Conservation (phyloP, 352 stramenopile genomes). For the Globisporangium parvum region DNA sequence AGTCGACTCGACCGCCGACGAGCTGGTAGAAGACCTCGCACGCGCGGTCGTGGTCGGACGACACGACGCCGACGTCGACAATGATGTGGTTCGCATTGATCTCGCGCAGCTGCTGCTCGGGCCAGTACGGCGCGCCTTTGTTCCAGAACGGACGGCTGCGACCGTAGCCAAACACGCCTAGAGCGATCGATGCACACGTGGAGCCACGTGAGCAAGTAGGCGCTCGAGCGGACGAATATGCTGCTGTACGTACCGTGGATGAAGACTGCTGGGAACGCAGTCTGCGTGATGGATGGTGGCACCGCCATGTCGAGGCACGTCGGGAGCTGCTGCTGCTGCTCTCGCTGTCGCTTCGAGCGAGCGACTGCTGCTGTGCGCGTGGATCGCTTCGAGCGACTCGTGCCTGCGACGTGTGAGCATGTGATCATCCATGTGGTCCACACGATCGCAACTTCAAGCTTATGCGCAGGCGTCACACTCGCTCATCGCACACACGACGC, state of each 20-base stretch:
- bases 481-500: too few species aligned
- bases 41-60: conserved; percentile 63
- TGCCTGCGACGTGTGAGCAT: too few species aligned
- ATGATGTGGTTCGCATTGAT: conserved; percentile 55
- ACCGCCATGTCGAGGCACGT: not conserved
- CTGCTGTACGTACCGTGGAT: conserved; percentile 60
- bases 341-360: too few species aligned
- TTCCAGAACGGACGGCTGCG: conserved; percentile 37
- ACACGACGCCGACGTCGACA: conserved; percentile 49
- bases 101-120: conserved; percentile 31
- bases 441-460: too few species aligned
- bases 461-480: too few species aligned
- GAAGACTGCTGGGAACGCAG: conserved; percentile 52
- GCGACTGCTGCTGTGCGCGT: too few species aligned
- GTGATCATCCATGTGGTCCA: too few species aligned
- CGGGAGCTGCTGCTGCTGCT: too few species aligned
- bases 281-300: conserved; percentile 4
- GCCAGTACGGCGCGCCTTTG: conserved; percentile 47
- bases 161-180: conserved; percentile 58
- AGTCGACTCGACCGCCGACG: conserved; percentile 49
- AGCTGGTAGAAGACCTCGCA: conserved; percentile 69
- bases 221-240: too few species aligned
- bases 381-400: too few species aligned
- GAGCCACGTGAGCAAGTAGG: not conserved
- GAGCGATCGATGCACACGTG: too few species aligned